Base-by-base conservation (phyloP, 1,284 basidiomycete species). In the Leccinum subrobustum region DNA sequence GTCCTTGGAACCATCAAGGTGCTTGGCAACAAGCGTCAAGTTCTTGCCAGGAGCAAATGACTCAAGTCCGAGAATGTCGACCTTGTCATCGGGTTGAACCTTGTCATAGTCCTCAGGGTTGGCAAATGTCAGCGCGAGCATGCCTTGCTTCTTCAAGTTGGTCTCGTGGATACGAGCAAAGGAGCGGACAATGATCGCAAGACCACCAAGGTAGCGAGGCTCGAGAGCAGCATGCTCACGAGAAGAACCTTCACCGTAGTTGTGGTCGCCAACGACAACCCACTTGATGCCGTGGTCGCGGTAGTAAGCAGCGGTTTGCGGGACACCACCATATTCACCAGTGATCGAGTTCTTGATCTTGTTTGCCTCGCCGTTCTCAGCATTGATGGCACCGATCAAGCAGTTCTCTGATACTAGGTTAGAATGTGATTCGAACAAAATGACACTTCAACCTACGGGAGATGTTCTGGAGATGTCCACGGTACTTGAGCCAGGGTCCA, bases 31-130 rank as follows among this genome's bases (percentile, higher is more conserved):
- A 62, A 95, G 80, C 33, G 86, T 91, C 76, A 98, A 78, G 79
- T 95, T 89, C 84, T 94, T 92, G 67, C 93, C 95, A 47, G 93
- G 93, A 1, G 89, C 84, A 75, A 97, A 94, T 65, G 80, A 81
- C 74, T 93, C 87, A 60, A 70, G 80, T 60, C 93, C 95, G 62
- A 89, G 76, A 73, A 97, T 51, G 27, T 51, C 50, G 14, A 29
- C 27, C 16, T 51, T 51, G 50, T 52, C 50, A 5, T 29, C 23
- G n/a, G 50, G 48, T 25, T 50, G 48, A 8, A 50, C 48, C 48
- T 50, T 50, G 20, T 50, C 48, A 8, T 50, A 50, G 23, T 50
- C 48, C 14, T 50, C 48, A 50, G 48, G 48, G 48, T 50, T 50
- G 23, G 48, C 48, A 50, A 50, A 50, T 2, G 48, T 50, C 14